Conservation (phyloP, 805 yeast species). For the Millerago galiae region DNA sequence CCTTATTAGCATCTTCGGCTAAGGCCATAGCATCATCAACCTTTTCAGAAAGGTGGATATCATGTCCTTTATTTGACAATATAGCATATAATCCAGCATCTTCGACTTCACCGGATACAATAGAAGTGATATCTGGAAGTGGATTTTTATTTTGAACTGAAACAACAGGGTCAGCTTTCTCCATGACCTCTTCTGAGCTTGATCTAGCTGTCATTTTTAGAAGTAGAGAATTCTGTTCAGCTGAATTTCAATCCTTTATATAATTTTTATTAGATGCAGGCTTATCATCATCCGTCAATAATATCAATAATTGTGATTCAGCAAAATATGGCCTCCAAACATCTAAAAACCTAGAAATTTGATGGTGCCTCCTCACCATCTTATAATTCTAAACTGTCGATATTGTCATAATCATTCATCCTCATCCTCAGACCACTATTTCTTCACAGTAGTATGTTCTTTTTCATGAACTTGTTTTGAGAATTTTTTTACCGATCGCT, state of each 20-base stretch:
- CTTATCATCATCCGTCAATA: no score
- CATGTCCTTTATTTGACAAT: neutral
- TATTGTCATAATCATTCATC: no score
- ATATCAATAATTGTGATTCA: no score
- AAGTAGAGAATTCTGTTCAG: neutral
- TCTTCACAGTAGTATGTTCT: neutral
- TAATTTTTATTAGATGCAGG: neutral
- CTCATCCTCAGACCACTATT: no score
- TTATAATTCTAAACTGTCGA: no score
- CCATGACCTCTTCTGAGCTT: neutral
- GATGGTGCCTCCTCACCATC: neutral
- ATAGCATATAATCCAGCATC: neutral
- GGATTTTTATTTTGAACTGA: neutral
- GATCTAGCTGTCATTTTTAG: neutral
- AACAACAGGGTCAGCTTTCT: neutral
- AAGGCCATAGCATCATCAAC: constrained; percentile 4
- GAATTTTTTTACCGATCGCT: neutral
- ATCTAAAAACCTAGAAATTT: no score
- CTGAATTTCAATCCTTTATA: neutral
- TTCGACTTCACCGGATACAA: neutral
- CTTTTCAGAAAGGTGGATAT: neutral
- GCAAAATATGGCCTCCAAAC: no score
- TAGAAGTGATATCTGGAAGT: neutral
- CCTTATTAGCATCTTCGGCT: constrained; percentile 5
- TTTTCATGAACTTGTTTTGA: neutral